These are phyloP conservation scores for Arthrobotrys conoides DNA, from an alignment of 2,329 filamentous ascomycete species.

Conservation along the genomic window DNA sequence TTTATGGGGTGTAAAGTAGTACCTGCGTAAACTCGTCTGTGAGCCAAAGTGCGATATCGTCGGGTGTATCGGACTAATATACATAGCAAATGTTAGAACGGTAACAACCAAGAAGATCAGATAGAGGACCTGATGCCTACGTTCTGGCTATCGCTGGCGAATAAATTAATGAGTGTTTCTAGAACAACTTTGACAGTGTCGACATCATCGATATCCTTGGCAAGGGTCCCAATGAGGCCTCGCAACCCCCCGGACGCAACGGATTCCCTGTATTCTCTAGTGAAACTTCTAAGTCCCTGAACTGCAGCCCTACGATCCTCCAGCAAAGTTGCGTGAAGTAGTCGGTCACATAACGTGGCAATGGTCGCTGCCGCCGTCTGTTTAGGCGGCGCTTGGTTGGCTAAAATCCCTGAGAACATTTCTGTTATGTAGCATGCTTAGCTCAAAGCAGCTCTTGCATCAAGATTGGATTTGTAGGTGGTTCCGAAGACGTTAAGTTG, in stretches of 20 bases:
- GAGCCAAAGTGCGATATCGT: slow-evolving; percentile 95
- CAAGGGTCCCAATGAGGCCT: slow-evolving; percentile 85
- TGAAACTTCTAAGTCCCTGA: slow-evolving; percentile 91
- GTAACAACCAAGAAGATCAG: background rate
- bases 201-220: slow-evolving; percentile 91
- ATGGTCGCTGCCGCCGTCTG: slow-evolving; percentile 97
- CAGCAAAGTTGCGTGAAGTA: slow-evolving; percentile 89
- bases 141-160: slow-evolving; percentile 77
- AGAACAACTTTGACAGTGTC: slow-evolving; percentile 96
- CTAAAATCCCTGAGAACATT: slow-evolving; percentile 70
- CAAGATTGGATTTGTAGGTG: background rate
- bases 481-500: background rate
- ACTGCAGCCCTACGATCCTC: slow-evolving; percentile 96
- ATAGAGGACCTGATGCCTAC: slow-evolving; percentile 67
- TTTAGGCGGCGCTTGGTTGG: slow-evolving; percentile 85
- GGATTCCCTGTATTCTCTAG: slow-evolving; percentile 94
- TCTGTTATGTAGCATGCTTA: slow-evolving; percentile 61
- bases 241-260: slow-evolving; percentile 94
- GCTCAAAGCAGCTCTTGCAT: slow-evolving; percentile 17
- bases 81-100: slow-evolving; percentile 10
- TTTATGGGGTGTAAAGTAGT: slow-evolving; percentile 53
- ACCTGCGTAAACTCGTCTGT: slow-evolving; percentile 97
- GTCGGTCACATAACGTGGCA: slow-evolving; percentile 85
- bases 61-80: slow-evolving; percentile 84
- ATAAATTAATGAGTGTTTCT: slow-evolving; percentile 95